Evolutionary conservation across 306 rosid species (phyloP), one percentile per base, ranked within the genome.

Genomic region (Ceratonia siliqua): DNA sequence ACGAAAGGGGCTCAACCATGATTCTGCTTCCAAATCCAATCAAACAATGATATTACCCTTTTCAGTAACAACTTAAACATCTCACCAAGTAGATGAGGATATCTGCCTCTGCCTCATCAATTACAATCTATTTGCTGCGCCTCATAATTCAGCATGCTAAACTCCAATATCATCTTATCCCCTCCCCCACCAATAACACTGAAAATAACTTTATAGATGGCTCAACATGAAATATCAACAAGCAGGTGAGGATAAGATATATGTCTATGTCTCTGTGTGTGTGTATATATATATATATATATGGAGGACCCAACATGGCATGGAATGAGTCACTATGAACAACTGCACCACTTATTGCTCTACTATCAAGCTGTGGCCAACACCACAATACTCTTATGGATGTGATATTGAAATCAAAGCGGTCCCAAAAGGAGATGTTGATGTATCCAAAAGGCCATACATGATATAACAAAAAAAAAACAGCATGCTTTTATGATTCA

Each of bases 151-250:
- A 24, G 42, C 42, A 36, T 18, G 28, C 5, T 32, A 22, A 69
- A 70, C 70, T 77, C 46, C 68, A 69, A 39, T 15, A 38, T 52
- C 66, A 17, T 28, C 48, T 75, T 53, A 68, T 67, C 62, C 59
- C 6, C 14, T 43, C 50, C 9, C n/a, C n/a, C n/a, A n/a, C n/a
- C n/a, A n/a, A n/a, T n/a, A n/a, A n/a, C n/a, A n/a, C n/a, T n/a
- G n/a, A n/a, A n/a, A n/a, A n/a, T n/a, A n/a, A n/a, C n/a, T n/a
- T n/a, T n/a, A n/a, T n/a, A n/a, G n/a, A n/a, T n/a, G n/a, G n/a
- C n/a, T n/a, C n/a, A n/a, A n/a, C n/a, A n/a, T n/a, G n/a, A n/a
- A n/a, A n/a, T n/a, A n/a, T n/a, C n/a, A n/a, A n/a, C n/a, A n/a
- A n/a, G n/a, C n/a, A n/a, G n/a, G n/a, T n/a, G n/a, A n/a, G n/a